These are phyloP conservation scores for Ramaria sp. DNA, from an alignment of 768 basidiomycete genomes.

Conservation along the genomic window DNA sequence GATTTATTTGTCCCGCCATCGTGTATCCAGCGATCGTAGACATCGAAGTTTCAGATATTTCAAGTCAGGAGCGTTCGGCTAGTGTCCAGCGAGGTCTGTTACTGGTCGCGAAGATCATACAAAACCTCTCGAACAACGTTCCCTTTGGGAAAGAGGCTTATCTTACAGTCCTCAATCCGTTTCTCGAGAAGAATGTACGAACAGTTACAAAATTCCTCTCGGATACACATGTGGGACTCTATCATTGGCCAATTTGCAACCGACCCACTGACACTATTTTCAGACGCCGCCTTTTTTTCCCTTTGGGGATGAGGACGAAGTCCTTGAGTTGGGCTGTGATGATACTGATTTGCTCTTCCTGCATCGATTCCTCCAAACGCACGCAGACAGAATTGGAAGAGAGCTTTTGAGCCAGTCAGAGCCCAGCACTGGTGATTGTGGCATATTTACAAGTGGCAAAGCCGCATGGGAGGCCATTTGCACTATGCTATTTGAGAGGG, in stretches of 20 bases:
- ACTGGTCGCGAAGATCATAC: constrained; percentile 84
- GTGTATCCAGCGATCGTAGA: constrained; percentile 81
- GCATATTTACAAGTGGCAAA: constrained; percentile 52
- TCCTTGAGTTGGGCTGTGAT: constrained; percentile 57
- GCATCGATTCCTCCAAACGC: constrained; percentile 75
- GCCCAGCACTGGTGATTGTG: constrained; percentile 15
- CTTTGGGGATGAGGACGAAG: constrained; percentile 49
- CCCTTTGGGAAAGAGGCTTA: constrained; percentile 86
- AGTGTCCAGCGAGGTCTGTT: constrained; percentile 72
- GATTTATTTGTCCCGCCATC: constrained; percentile 87
- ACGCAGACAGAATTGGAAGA: constrained; percentile 82
- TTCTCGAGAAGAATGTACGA: constrained; percentile 58
- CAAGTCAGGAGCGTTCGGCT: constrained; percentile 15
- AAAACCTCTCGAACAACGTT: constrained; percentile 89
- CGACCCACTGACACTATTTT: not conserved
- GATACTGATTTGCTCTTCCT: constrained; percentile 77
- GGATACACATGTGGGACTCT: constrained; percentile 50
- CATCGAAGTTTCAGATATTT: constrained; percentile 42
- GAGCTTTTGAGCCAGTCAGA: constrained; percentile 42
- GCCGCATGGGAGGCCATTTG: constrained; percentile 77
- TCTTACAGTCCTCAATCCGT: constrained; percentile 71
- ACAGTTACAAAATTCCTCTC: constrained; percentile 69
- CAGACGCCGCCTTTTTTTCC: not conserved
- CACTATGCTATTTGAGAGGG: constrained; percentile 67
- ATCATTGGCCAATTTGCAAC: not conserved